A percentile compares a stretch with the other conserved stretches of the same genome.
Evolutionary conservation across 306 rosid species (phyloP).

Genomic region (Crotalaria pallida): DNA sequence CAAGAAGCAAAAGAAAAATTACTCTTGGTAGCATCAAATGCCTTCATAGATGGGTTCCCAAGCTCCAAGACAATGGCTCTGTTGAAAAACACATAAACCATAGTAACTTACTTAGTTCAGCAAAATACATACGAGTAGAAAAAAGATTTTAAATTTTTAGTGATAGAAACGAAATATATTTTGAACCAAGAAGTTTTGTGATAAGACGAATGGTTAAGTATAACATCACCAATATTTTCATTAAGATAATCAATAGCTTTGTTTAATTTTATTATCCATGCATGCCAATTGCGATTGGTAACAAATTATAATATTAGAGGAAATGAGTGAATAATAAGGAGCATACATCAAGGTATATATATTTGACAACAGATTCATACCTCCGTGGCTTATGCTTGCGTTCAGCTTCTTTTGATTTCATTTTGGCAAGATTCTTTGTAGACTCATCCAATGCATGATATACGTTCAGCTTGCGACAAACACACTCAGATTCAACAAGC

Average conservation of each 20-base stretch:
- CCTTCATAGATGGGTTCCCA: constrained; percentile 74
- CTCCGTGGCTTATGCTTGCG: constrained; percentile 69
- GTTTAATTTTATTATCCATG: constrained; percentile 2
- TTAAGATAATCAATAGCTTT: constrained; percentile 1
- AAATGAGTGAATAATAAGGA: not conserved
- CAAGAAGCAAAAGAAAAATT: constrained; percentile 19
- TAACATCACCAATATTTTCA: constrained; percentile 1
- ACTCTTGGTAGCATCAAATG: constrained; percentile 69
- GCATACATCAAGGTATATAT: too few species aligned
- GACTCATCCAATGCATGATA: constrained; percentile 91
- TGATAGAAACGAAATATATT: not conserved
- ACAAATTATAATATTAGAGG: constrained; percentile 17
- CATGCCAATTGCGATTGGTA: not conserved
- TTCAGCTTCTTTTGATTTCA: constrained; percentile 82
- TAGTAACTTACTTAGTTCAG: not conserved
- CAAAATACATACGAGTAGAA: not conserved
- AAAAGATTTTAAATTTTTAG: not conserved
- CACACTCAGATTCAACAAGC: constrained; percentile 85
- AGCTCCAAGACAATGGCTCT: constrained; percentile 89
- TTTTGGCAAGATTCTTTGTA: constrained; percentile 66
- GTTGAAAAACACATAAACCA: constrained; percentile 30
- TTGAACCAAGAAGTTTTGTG: not conserved
- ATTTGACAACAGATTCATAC: constrained; percentile 36
- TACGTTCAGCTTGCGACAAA: constrained; percentile 92
- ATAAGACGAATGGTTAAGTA: not conserved